A percentile compares a stretch with the other conserved stretches of the same genome.
phyloP scores from a whole-genome alignment of 1,284 basidiomycete species.

The Farysia itapuensis region DNA sequence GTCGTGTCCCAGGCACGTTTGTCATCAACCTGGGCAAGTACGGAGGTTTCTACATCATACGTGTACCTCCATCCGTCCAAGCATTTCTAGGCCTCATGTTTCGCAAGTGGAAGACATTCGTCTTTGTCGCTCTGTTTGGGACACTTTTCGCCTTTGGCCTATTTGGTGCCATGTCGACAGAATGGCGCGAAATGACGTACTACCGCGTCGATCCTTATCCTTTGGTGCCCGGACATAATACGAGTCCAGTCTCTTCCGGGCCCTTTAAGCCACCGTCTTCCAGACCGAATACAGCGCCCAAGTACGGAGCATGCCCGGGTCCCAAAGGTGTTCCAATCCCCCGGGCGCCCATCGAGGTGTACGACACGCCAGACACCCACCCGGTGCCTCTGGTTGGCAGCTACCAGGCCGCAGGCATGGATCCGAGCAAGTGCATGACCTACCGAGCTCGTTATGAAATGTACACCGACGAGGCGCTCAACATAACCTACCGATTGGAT shows the following conservation, averaged over 20 bases:
- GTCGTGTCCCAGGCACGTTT: slow-evolving; percentile 43
- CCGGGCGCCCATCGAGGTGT: slow-evolving; percentile 40
- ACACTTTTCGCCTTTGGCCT: slow-evolving; percentile 46
- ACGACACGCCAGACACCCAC: slow-evolving; percentile 55
- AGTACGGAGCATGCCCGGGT: slow-evolving; percentile 49
- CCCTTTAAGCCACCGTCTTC: slow-evolving; percentile 31
- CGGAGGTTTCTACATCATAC: slow-evolving; percentile 49
- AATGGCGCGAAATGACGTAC: slow-evolving; percentile 60
- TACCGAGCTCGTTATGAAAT: slow-evolving; percentile 55
- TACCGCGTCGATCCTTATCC: slow-evolving; percentile 56
- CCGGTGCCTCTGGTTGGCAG: slow-evolving; percentile 55
- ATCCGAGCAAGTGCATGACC: slow-evolving; percentile 55
- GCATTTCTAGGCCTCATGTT: slow-evolving; percentile 38
- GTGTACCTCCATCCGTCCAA: slow-evolving; percentile 39
- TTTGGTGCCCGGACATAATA: slow-evolving; percentile 35
- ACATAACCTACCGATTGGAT: slow-evolving; percentile 56
- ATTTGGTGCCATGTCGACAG: slow-evolving; percentile 56
- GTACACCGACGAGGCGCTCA: slow-evolving; percentile 59
- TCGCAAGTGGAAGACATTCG: slow-evolving; percentile 54
- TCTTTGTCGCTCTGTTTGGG: slow-evolving; percentile 46
- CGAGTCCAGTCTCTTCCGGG: slow-evolving; percentile 9
- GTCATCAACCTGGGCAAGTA: slow-evolving; percentile 48
- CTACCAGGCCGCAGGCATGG: slow-evolving; percentile 51
- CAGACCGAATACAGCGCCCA: slow-evolving; percentile 45
- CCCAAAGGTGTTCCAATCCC: slow-evolving; percentile 47